Conservation (phyloP, 1,139 yeast species). For the Candida sanyaensis region DNA sequence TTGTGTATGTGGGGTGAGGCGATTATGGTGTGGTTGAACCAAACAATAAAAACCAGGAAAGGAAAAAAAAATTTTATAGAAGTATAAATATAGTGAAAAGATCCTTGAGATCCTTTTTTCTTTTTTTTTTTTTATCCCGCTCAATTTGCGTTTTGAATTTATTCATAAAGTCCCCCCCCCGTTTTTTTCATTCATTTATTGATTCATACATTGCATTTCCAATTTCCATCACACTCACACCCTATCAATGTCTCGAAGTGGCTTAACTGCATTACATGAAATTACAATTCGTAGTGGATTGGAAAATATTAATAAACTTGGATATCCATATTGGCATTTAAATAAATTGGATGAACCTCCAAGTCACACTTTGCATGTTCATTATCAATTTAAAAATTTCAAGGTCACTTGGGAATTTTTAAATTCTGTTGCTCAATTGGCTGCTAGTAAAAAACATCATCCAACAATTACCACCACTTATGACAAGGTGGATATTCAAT, state of each 20-base stretch:
- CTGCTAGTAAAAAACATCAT: slow-evolving; percentile 69
- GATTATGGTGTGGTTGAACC: no score
- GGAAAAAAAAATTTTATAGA: not conserved
- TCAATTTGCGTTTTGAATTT: not conserved
- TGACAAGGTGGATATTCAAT: slow-evolving; percentile 54
- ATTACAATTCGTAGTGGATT: slow-evolving; percentile 12
- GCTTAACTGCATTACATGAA: slow-evolving; percentile 7
- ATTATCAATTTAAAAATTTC: slow-evolving; percentile 48
- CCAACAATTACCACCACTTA: slow-evolving; percentile 69
- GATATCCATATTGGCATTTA: slow-evolving; percentile 16
- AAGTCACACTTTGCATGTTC: slow-evolving; percentile 15
- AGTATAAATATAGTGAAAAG: not conserved
- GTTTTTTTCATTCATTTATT: not conserved
- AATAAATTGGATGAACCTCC: slow-evolving; percentile 8
- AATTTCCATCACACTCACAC: not conserved
- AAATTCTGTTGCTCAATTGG: slow-evolving; percentile 58
- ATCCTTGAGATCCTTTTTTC: not conserved
- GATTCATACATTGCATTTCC: not conserved
- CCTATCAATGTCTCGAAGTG: slow-evolving; percentile 1
- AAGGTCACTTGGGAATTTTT: slow-evolving; percentile 68
- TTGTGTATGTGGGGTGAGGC: no score
- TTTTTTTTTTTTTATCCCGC: not conserved
- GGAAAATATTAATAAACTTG: slow-evolving; percentile 12
- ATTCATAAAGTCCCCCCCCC: not conserved
- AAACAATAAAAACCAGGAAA: no score